A percentile compares a stretch with the other conserved stretches of the same genome.
These are phyloP conservation scores for Claviceps sp. DNA, from an alignment of 2,329 filamentous ascomycete species.

Conservation along the genomic window DNA sequence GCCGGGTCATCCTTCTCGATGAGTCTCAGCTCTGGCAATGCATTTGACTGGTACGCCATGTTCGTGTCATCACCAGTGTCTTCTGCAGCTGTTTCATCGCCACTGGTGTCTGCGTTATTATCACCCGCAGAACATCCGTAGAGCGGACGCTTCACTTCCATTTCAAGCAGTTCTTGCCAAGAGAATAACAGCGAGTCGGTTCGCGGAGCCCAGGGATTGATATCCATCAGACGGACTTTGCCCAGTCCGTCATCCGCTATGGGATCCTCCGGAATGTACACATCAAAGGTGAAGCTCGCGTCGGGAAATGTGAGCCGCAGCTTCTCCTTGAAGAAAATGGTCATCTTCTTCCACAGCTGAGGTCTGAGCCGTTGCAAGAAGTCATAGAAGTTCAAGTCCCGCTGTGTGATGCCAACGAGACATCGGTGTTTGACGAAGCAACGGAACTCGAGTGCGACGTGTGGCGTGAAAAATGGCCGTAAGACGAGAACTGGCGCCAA, in stretches of 20 bases:
- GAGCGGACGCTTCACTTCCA: slow-evolving; percentile 47
- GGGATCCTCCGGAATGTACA: slow-evolving; percentile 67
- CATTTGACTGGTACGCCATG: slow-evolving; percentile 41
- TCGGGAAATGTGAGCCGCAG: slow-evolving; percentile 72
- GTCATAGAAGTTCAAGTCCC: slow-evolving; percentile 80
- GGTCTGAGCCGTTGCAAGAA: slow-evolving; percentile 57
- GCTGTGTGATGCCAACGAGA: slow-evolving; percentile 73
- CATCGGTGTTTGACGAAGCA: slow-evolving; percentile 81
- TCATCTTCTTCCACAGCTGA: slow-evolving; percentile 53
- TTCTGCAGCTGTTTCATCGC: slow-evolving; percentile 23
- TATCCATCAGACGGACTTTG: slow-evolving; percentile 74
- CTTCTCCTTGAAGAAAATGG: slow-evolving; percentile 62
- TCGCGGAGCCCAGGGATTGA: slow-evolving; percentile 84
- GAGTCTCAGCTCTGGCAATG: slow-evolving; percentile 66
- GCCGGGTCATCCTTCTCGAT: slow-evolving; percentile 77
- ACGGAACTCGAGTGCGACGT: slow-evolving; percentile 85
- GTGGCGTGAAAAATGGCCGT: slow-evolving; percentile 75
- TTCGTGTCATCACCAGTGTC: slow-evolving; percentile 25
- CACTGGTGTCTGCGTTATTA: slow-evolving; percentile 18
- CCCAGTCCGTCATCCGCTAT: slow-evolving; percentile 46
- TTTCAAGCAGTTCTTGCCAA: slow-evolving; percentile 73
- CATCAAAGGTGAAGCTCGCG: slow-evolving; percentile 74
- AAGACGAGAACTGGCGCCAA: slow-evolving; percentile 74
- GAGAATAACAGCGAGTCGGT: slow-evolving; percentile 84
- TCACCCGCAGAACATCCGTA: slow-evolving; percentile 29